phyloP scores from a whole-genome alignment of 202 grass and related monocot species.

The Setaria italica region DNA sequence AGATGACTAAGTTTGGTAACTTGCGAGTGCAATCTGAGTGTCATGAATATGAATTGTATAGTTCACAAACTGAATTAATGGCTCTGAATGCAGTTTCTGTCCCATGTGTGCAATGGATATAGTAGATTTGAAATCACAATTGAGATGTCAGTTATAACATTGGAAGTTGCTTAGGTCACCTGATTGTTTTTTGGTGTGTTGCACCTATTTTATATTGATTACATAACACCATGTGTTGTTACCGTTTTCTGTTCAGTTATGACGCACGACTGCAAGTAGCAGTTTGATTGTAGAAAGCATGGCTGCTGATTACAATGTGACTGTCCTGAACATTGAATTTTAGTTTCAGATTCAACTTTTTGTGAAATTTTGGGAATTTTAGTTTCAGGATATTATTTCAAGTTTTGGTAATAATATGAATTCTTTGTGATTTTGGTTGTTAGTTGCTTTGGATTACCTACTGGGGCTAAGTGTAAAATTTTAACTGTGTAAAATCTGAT shows the following conservation, averaged over 20 bases:
- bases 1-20: neutral
- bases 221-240: too few relatives aligned
- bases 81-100: too few relatives aligned
- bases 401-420: too few relatives aligned
- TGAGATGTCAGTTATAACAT: neutral
- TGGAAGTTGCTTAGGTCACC: neutral
- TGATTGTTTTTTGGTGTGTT: neutral
- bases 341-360: too few relatives aligned
- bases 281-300: too few relatives aligned
- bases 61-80: neutral
- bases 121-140: neutral
- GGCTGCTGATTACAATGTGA: too few relatives aligned
- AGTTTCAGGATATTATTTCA: too few relatives aligned
- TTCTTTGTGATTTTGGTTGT: neutral
- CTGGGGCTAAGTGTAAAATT: neutral
- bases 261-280: neutral
- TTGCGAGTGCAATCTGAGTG: neutral
- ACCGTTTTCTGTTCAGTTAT: neutral
- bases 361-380: too few relatives aligned
- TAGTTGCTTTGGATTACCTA: neutral
- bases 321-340: too few relatives aligned
- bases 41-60: neutral
- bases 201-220: too few relatives aligned
- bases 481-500: too few relatives aligned
- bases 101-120: neutral